Conservation (phyloP, 805 yeast genomes). For the Starmerella cellae region DNA sequence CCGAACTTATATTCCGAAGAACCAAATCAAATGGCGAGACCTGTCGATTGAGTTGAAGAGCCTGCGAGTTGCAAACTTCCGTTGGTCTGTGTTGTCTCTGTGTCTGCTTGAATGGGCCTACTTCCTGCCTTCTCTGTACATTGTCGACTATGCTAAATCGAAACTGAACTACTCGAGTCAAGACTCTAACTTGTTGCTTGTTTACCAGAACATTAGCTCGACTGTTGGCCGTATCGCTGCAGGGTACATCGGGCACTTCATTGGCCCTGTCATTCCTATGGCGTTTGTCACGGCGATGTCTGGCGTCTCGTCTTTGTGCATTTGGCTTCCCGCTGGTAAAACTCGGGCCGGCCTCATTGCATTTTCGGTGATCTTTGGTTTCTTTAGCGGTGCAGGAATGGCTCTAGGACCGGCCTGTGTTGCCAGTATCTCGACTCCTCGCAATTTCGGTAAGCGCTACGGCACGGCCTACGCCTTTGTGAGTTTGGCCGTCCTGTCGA, state of each 20-base stretch:
- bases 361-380: constrained; percentile 33
- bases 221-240: constrained; percentile 45
- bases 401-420: constrained; percentile 56
- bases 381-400: constrained; percentile 43
- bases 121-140: constrained; percentile 39
- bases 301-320: constrained; percentile 34
- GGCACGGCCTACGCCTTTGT: constrained; percentile 46
- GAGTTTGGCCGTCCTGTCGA: constrained; percentile 27
- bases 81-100: constrained; percentile 21
- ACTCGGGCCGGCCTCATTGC: constrained; percentile 36
- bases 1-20: constrained; percentile 18
- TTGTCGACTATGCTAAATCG: constrained; percentile 42
- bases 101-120: constrained; percentile 37
- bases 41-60: constrained; percentile 22
- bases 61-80: constrained; percentile 21
- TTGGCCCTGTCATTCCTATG: constrained; percentile 47
- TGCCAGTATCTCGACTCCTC: constrained; percentile 44
- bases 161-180: constrained; percentile 29
- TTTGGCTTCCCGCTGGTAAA: constrained; percentile 47
- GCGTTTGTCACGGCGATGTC: constrained; percentile 34
- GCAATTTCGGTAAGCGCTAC: constrained; percentile 52
- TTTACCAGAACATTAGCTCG: constrained; percentile 37
- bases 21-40: constrained; percentile 7
- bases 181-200: constrained; percentile 31
- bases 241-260: constrained; percentile 39